A percentile compares a stretch with the other conserved stretches of the same genome.
phyloP scores from a whole-genome alignment of 2,329 filamentous ascomycete species.

The Drechmeria coniospora region DNA sequence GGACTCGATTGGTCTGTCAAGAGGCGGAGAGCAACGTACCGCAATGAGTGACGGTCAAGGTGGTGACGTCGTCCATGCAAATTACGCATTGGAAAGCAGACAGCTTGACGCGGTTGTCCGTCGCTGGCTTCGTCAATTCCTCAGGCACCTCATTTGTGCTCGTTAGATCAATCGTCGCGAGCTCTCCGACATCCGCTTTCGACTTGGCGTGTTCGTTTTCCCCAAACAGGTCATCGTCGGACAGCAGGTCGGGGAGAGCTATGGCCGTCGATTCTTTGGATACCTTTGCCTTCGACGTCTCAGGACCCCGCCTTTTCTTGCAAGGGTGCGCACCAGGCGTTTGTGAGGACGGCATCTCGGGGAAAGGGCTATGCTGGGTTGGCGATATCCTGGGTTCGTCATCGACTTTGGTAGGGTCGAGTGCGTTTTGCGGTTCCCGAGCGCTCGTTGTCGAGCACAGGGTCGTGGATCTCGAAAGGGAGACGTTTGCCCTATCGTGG shows the following conservation, averaged over 20 bases:
- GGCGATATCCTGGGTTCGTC: constrained; percentile 10
- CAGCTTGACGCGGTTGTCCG: constrained; percentile 36
- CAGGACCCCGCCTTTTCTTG: constrained; percentile 12
- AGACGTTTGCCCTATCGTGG: constrained; percentile 7
- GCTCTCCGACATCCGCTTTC: constrained; percentile 9
- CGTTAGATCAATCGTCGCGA: constrained; percentile 19
- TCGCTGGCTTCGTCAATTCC: constrained; percentile 26
- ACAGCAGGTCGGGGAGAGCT: background rate
- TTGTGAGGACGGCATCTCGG: constrained; percentile 8
- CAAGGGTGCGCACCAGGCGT: no score
- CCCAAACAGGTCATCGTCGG: constrained; percentile 16
- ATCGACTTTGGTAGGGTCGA: constrained; percentile 14
- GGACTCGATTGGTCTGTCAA: background rate
- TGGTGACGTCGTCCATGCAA: constrained; percentile 46
- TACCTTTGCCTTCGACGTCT: no score
- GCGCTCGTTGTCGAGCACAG: constrained; percentile 6
- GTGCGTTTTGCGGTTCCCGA: constrained; percentile 11
- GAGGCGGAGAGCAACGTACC: constrained; percentile 29
- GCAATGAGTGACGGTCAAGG: constrained; percentile 48
- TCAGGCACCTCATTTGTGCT: constrained; percentile 28
- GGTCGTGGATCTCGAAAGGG: constrained; percentile 8
- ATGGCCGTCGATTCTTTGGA: background rate
- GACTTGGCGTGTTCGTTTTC: constrained; percentile 7
- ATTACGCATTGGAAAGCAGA: constrained; percentile 48
- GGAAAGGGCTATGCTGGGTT: constrained; percentile 13